These are phyloP conservation scores for Corinectria fuckeliana DNA, from an alignment of 2,329 filamentous ascomycete species.

Conservation along the genomic window DNA sequence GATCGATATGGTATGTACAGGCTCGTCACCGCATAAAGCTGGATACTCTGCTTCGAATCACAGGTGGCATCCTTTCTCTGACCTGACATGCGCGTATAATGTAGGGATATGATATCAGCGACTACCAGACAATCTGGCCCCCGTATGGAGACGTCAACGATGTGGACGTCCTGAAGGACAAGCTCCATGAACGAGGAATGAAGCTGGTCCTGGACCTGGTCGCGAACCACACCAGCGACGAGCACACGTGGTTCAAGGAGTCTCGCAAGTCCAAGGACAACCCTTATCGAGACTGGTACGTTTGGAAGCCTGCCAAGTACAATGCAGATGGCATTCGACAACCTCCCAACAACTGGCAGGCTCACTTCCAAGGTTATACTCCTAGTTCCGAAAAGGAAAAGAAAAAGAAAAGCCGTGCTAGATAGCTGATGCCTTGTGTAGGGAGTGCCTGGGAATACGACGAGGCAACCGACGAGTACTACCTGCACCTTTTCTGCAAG, in stretches of 20 bases:
- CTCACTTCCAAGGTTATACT: conserved; percentile 46
- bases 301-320: conserved; percentile 67
- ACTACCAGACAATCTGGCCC: conserved; percentile 71
- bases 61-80: conserved; percentile 1
- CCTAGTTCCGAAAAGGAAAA: background rate
- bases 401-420: background rate
- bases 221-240: conserved; percentile 71
- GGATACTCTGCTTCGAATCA: background rate
- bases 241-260: conserved; percentile 66
- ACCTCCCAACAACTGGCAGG: conserved; percentile 66
- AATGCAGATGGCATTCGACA: conserved; percentile 62
- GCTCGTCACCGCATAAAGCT: background rate
- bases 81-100: background rate
- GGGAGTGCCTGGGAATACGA: conserved; percentile 58
- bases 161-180: conserved; percentile 67
- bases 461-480: conserved; percentile 57
- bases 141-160: conserved; percentile 72
- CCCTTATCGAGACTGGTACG: conserved; percentile 66
- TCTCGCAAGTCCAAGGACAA: conserved; percentile 60
- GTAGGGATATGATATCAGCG: conserved; percentile 72
- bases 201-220: conserved; percentile 76
- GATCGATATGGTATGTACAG: conserved; percentile 63
- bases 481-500: conserved; percentile 72
- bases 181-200: conserved; percentile 68
- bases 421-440: conserved; percentile 10